A percentile compares a stretch with the other conserved stretches of the same genome.
phyloP scores from a whole-genome alignment of 106 monocot genomes.

The Posidonia australis region DNA sequence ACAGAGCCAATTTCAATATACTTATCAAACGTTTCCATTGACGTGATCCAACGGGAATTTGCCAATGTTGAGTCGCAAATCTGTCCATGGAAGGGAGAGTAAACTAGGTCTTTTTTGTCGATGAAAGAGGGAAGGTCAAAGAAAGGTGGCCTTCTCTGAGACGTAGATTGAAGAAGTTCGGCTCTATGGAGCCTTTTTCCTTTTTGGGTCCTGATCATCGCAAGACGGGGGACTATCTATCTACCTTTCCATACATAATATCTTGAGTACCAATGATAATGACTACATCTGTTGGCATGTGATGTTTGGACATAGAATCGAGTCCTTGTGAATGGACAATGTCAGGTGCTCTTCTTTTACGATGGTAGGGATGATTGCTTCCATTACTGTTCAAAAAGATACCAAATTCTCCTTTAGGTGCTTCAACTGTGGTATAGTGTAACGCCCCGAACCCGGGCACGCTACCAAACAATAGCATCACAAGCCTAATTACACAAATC shows the following conservation, averaged over 20 bases:
- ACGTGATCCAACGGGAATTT: too few species aligned
- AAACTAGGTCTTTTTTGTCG: too few species aligned
- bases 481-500: too few species aligned
- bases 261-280: slow-evolving; percentile 17
- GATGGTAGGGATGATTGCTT: slow-evolving; percentile 13
- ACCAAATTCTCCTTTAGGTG: slow-evolving; percentile 21
- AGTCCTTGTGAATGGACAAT: slow-evolving; percentile 17
- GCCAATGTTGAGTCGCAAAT: too few species aligned
- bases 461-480: too few species aligned
- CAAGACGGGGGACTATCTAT: slow-evolving; percentile 9
- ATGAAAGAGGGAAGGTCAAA: too few species aligned
- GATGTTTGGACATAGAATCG: slow-evolving; percentile 22
- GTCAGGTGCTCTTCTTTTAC: slow-evolving; percentile 18
- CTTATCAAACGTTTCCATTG: too few species aligned
- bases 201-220: slow-evolving; percentile 53
- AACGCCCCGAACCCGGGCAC: too few species aligned
- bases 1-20: too few species aligned
- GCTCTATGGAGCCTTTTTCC: slow-evolving; percentile 47
- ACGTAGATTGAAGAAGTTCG: not conserved
- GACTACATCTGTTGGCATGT: slow-evolving; percentile 17
- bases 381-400: slow-evolving; percentile 13
- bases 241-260: slow-evolving; percentile 13
- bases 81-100: too few species aligned
- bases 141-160: too few species aligned
- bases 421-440: too few species aligned